A percentile compares a stretch with the other conserved stretches of the same genome.
phyloP scores from a whole-genome alignment of 2,329 filamentous ascomycete species.

The Pseudogymnoascus sp. region DNA sequence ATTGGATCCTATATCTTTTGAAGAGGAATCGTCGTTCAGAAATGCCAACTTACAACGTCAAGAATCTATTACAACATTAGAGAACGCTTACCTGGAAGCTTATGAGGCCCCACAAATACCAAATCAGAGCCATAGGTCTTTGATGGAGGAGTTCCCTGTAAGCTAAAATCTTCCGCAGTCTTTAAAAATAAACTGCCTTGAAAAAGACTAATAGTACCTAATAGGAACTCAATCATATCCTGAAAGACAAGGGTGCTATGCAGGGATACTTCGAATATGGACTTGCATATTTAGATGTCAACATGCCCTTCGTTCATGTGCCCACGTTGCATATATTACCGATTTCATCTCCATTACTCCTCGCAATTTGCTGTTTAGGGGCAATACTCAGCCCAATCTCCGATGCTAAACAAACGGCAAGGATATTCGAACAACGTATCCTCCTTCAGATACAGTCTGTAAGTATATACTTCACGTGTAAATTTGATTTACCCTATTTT shows the following conservation, averaged over 20 bases:
- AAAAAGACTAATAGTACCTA: background rate
- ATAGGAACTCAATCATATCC: background rate
- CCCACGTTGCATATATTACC: background rate
- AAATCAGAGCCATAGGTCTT: conserved; percentile 14
- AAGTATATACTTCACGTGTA: background rate
- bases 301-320: background rate
- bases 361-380: background rate
- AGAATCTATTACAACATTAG: conserved; percentile 29
- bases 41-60: background rate
- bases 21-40: background rate
- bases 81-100: conserved; percentile 34
- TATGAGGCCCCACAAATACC: conserved; percentile 31
- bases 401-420: background rate
- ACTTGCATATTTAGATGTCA: background rate
- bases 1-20: background rate
- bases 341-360: background rate
- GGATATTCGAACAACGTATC: background rate
- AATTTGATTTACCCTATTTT: background rate
- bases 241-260: background rate
- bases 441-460: background rate
- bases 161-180: background rate
- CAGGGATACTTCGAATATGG: background rate
- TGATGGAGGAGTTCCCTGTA: background rate
- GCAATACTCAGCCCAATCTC: background rate
- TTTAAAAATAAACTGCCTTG: background rate